Evolutionary conservation across 495 filamentous ascomycete genomes (phyloP).

Genomic region (Trichoderma reesei): DNA sequence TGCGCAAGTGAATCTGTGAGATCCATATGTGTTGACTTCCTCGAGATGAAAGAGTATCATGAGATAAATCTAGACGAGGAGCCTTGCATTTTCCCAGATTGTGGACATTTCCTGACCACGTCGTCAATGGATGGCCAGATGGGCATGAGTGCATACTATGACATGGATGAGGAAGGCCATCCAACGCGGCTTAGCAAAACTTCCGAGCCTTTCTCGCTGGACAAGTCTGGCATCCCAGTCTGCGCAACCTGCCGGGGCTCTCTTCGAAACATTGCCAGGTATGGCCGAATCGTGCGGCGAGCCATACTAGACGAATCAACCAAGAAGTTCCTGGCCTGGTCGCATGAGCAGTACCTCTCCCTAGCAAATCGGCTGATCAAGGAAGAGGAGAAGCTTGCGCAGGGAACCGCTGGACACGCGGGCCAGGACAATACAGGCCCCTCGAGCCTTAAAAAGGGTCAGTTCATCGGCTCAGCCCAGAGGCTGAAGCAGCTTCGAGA

Average conservation of each 20-base stretch:
- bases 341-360: slow-evolving; percentile 38
- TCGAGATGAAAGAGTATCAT: slow-evolving; percentile 38
- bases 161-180: slow-evolving; percentile 32
- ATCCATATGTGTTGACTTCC: slow-evolving; percentile 42
- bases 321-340: slow-evolving; percentile 53
- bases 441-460: neutral
- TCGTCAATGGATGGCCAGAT: slow-evolving; percentile 58
- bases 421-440: neutral
- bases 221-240: slow-evolving; percentile 35
- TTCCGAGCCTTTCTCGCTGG: slow-evolving; percentile 42
- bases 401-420: slow-evolving; percentile 14
- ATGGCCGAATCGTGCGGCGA: slow-evolving; percentile 55
- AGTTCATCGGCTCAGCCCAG: neutral
- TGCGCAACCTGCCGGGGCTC: slow-evolving; percentile 58
- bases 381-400: slow-evolving; percentile 16
- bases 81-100: slow-evolving; percentile 54
- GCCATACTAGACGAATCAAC: slow-evolving; percentile 57
- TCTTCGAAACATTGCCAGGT: slow-evolving; percentile 52
- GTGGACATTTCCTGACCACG: slow-evolving; percentile 56
- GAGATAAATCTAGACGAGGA: slow-evolving; percentile 48
- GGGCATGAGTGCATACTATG: slow-evolving; percentile 50
- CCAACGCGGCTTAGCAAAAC: slow-evolving; percentile 33
- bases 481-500: slow-evolving; percentile 9
- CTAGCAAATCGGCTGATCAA: slow-evolving; percentile 28
- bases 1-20: slow-evolving; percentile 38